Base-by-base conservation (phyloP, 257 asterid species). In the Marsdenia floribunda region DNA sequence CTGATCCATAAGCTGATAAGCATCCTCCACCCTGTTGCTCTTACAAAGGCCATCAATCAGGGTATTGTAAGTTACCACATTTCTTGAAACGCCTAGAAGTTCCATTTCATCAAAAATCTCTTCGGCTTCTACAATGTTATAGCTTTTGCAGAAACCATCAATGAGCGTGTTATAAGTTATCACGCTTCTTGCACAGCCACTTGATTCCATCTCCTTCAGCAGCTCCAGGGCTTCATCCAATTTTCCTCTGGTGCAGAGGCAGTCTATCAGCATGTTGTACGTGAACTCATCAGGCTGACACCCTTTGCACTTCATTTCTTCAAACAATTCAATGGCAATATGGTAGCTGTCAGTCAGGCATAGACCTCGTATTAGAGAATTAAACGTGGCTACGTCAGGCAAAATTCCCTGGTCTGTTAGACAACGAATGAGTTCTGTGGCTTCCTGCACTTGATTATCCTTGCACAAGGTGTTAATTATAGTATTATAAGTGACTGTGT, bases 41-140 rank as follows among this genome's bases (percentile, higher is more conserved):
- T 89, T 92, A n/a, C 92, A 86, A 24, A 94, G 93, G 44, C 99
- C 97, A 63, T 92, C 91, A 68, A 94, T 87, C 29, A 94, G 92
- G 38, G 97, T 92, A 83, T 94, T 94, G 75, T 90, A 94, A 0
- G 99, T 92, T 19, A 92, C 87, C 70, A 78, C 59, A 68, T 94
- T 83, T 80, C 97, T 81, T 2, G 97, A 90, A 16, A 94, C 85
- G 42, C 97, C 99, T 47, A 87, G 91, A 35, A 90, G 82, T 68
- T 90, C 99, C 96, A 94, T 92, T 79, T 88, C 87, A 83, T 94
- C 99, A 38, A 92, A 94, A 52, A 94, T 84, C 82, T 90, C 97
- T 85, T 89, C 97, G 0, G 99, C 97, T 65, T 85, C 95, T 76
- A 90, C 95, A n/a, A 90, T 83, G 78, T 82, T 85, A 71, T 74